Evolutionary conservation across 192 early-diverging fungal genomes (phyloP).

Genomic region (Pilobolus umbonatus): DNA sequence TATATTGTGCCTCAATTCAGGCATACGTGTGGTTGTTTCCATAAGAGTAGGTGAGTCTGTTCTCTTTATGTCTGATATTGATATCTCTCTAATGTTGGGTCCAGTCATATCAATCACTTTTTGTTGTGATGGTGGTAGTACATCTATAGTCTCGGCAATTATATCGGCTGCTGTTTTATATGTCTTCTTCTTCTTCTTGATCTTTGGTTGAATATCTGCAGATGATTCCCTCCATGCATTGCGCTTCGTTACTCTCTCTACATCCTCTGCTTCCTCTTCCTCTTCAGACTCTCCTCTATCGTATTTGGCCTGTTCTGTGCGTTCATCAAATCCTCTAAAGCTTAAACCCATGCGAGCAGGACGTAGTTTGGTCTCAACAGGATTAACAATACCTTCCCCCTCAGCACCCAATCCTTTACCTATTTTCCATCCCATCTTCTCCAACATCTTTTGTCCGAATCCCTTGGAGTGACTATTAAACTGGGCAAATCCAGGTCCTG

Average conservation of each 20-base stretch:
- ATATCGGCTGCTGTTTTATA: slow-evolving; percentile 80
- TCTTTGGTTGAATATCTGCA: slow-evolving; percentile 18
- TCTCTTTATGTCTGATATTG: slow-evolving; percentile 35
- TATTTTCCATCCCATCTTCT: slow-evolving; percentile 85
- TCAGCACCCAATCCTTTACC: slow-evolving; percentile 89
- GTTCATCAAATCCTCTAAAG: slow-evolving; percentile 75
- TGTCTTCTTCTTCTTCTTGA: slow-evolving; percentile 39
- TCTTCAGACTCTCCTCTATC: slow-evolving; percentile 34
- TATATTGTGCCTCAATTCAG: slow-evolving; percentile 76
- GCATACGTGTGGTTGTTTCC: slow-evolving; percentile 54
- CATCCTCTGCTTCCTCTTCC: slow-evolving; percentile 29
- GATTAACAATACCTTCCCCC: slow-evolving; percentile 83
- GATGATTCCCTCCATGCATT: slow-evolving; percentile 32
- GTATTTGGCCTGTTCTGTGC: slow-evolving; percentile 58
- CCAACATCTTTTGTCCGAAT: slow-evolving; percentile 77
- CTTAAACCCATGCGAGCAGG: slow-evolving; percentile 80
- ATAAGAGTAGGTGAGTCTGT: slow-evolving; percentile 44
- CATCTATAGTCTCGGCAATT: slow-evolving; percentile 48
- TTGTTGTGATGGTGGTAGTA: slow-evolving; percentile 32
- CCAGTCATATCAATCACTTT: slow-evolving; percentile 89
- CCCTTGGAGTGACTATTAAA: slow-evolving; percentile 75
- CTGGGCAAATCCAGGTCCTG: slow-evolving; percentile 75
- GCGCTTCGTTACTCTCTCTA: slow-evolving; percentile 21
- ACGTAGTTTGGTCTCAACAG: slow-evolving; percentile 83
- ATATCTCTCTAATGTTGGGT: slow-evolving; percentile 48